phyloP scores from a whole-genome alignment of 106 monocot species.

The Iris macrosiphon region DNA sequence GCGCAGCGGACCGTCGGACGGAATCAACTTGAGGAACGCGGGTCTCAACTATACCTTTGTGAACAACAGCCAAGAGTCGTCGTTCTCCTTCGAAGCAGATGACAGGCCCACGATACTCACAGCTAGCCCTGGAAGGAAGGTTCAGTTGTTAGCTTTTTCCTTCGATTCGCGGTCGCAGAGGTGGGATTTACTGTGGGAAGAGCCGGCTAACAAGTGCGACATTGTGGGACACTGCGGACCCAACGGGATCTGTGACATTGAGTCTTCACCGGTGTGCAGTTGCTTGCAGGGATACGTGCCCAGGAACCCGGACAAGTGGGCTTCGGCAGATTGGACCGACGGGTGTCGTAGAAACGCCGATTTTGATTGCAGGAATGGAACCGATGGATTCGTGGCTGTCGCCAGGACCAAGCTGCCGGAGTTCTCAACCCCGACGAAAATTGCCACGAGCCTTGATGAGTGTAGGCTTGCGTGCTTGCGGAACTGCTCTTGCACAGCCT shows the following conservation, averaged over 20 bases:
- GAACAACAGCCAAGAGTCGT: too few species aligned
- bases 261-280: slow-evolving; percentile 4
- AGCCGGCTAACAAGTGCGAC: slow-evolving; percentile 13
- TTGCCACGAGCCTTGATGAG: too few species aligned
- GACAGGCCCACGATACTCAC: too few species aligned
- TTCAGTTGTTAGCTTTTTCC: too few species aligned
- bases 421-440: not conserved
- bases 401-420: not conserved
- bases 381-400: not conserved
- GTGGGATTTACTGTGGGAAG: slow-evolving; percentile 10
- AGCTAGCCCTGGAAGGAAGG: too few species aligned
- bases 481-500: too few species aligned
- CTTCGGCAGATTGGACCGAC: not conserved
- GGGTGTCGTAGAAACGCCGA: slow-evolving; percentile 17
- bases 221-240: slow-evolving; percentile 4
- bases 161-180: too few species aligned
- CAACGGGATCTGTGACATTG: slow-evolving; percentile 10
- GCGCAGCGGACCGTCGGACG: slow-evolving; percentile 2
- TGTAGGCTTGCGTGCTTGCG: too few species aligned
- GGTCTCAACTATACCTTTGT: too few species aligned
- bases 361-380: slow-evolving; percentile 8
- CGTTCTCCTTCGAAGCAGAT: too few species aligned
- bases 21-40: not conserved
- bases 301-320: slow-evolving; percentile 11
- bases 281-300: slow-evolving; percentile 16